Percentiles rank a stretch among this genome's conserved stretches.
These are phyloP conservation scores for Yamadazyma membranifaciens DNA, from an alignment of 1,139 yeast species.

Conservation along the genomic window DNA sequence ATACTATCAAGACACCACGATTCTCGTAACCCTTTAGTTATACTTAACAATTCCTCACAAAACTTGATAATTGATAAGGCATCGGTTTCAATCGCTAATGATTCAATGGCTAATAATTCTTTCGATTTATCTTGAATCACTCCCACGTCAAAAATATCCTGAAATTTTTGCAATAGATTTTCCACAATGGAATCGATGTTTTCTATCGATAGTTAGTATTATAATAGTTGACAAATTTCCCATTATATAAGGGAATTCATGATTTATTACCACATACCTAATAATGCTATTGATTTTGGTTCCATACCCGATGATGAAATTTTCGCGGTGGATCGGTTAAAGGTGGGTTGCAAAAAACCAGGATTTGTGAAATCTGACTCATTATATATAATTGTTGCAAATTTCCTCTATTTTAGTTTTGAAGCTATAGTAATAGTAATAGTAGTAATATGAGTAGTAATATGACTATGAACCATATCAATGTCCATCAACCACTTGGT, in stretches of 20 bases:
- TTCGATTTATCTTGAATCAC: constrained; percentile 46
- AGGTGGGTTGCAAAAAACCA: constrained; percentile 6
- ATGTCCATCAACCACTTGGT: too few species aligned
- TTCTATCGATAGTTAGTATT: constrained; percentile 26
- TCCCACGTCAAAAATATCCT: constrained; percentile 44
- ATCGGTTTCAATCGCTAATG: constrained; percentile 54
- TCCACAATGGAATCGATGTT: constrained; percentile 42
- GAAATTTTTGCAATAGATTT: constrained; percentile 43
- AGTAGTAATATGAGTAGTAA: background rate
- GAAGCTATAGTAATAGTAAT: too few species aligned
- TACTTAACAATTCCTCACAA: constrained; percentile 51
- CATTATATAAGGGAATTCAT: background rate
- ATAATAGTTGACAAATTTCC: background rate
- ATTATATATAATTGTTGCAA: background rate
- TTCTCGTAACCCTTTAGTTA: constrained; percentile 51
- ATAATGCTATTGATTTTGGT: constrained; percentile 42
- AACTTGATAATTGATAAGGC: constrained; percentile 50
- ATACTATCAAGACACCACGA: constrained; percentile 59
- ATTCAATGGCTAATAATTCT: constrained; percentile 53
- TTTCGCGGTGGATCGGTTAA: background rate
- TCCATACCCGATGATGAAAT: constrained; percentile 27
- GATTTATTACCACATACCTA: constrained; percentile 31
- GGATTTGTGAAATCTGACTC: constrained; percentile 5
- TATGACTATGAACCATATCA: background rate
- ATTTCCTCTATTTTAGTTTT: background rate